phyloP scores from a whole-genome alignment of 2,329 filamentous ascomycete genomes.

The Trichoderma hamatum region DNA sequence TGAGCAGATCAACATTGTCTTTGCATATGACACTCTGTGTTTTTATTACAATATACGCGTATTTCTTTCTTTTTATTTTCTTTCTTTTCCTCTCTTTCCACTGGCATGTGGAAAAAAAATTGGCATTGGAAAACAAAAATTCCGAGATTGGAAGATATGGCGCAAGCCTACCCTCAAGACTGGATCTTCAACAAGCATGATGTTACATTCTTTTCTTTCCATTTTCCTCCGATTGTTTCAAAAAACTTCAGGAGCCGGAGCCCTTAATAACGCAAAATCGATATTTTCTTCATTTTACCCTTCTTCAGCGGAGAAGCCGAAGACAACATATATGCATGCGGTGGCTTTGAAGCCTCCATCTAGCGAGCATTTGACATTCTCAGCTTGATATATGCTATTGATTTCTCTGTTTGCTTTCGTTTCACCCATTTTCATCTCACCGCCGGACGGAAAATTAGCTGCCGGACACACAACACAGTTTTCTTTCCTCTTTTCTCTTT shows the following conservation, averaged over 20 bases:
- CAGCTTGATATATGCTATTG: not conserved
- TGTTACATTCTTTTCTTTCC: not conserved
- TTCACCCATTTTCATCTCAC: conserved; percentile 12
- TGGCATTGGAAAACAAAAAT: conserved; percentile 11
- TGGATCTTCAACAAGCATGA: conserved; percentile 17
- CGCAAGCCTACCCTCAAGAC: conserved; percentile 27
- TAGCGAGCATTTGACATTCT: conserved; percentile 14
- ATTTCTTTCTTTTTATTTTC: not conserved
- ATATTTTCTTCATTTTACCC: not conserved
- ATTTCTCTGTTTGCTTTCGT: not conserved
- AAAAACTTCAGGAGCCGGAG: not conserved
- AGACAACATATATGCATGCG: not conserved
- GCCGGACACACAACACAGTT: conserved; percentile 1
- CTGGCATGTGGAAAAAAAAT: not conserved
- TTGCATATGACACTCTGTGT: conserved; percentile 16
- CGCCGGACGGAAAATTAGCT: conserved; percentile 36
- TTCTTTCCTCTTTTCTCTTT: not conserved
- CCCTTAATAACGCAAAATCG: not conserved
- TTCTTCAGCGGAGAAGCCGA: not conserved
- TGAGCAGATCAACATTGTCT: conserved; percentile 56
- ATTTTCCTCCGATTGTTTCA: not conserved
- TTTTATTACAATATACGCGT: not conserved
- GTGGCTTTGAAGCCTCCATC: not conserved
- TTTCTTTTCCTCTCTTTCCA: conserved; percentile 10
- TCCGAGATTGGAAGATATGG: conserved; percentile 25